phyloP scores from a whole-genome alignment of 192 early-diverging fungal genomes.

The Umbelopsis isabellina region DNA sequence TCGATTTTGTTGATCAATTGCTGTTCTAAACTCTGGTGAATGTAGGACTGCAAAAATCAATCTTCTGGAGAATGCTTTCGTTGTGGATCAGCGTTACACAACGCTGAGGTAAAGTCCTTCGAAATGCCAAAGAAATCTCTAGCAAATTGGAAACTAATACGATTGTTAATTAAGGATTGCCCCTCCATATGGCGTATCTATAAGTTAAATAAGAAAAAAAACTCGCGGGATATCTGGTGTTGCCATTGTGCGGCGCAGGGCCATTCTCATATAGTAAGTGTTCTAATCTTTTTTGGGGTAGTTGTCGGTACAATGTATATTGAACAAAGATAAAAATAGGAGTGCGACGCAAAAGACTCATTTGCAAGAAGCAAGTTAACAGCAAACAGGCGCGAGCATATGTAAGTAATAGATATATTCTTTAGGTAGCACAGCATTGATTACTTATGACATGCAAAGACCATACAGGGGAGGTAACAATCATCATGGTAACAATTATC shows the following conservation, averaged over 20 bases:
- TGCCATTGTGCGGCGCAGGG: conserved; percentile 14
- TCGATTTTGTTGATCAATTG: neutral
- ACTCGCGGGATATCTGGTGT: conserved; percentile 3
- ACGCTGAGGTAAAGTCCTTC: neutral
- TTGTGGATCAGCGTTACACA: conserved; percentile 4
- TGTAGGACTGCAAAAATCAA: conserved; percentile 8
- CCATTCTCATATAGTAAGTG: conserved; percentile 15
- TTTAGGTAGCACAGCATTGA: neutral
- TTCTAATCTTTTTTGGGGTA: neutral
- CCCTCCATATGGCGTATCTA: conserved; percentile 6
- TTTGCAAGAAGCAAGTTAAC: neutral
- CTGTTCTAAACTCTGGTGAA: neutral
- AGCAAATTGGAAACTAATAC: neutral
- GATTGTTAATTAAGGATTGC: neutral
- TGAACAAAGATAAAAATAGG: conserved; percentile 8
- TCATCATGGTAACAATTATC: conserved; percentile 6
- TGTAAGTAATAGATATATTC: neutral
- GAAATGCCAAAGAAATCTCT: no score
- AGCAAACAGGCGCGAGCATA: conserved; percentile 4
- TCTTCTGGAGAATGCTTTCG: neutral
- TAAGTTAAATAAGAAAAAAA: neutral
- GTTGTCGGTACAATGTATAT: neutral
- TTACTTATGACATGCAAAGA: neutral
- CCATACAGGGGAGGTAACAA: neutral
- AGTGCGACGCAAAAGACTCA: neutral